Evolutionary conservation across 1,139 yeast genomes (phyloP).

Genomic region (Magnusiomyces paraingens): DNA sequence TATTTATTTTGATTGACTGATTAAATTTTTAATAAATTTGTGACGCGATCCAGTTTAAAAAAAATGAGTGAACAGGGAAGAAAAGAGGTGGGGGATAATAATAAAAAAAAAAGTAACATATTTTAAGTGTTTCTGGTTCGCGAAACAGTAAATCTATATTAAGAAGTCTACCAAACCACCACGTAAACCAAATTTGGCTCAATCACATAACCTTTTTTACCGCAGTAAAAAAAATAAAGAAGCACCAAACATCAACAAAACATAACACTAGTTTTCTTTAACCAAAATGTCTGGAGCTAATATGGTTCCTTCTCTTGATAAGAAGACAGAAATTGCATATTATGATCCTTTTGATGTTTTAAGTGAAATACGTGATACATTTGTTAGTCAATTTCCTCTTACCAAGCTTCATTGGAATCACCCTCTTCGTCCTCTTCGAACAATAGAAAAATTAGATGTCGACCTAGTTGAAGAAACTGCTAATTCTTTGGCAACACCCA

Average conservation of each 20-base stretch:
- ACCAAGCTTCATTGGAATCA: conserved; percentile 77
- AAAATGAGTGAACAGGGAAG: too few species aligned
- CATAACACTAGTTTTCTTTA: conserved; percentile 27
- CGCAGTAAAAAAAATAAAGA: too few species aligned
- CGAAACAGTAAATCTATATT: neutral
- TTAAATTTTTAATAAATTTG: too few species aligned
- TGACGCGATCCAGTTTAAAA: too few species aligned
- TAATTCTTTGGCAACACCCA: conserved; percentile 29
- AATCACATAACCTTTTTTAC: neutral
- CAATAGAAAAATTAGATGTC: conserved; percentile 60
- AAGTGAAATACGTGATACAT: conserved; percentile 45
- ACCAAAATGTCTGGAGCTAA: conserved; percentile 12
- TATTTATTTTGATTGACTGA: too few species aligned
- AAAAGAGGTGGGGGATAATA: too few species aligned
- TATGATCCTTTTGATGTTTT: conserved; percentile 81
- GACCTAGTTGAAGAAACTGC: conserved; percentile 58
- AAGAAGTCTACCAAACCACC: conserved; percentile 7
- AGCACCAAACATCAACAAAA: neutral
- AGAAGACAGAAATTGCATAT: conserved; percentile 49
- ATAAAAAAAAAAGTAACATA: too few species aligned
- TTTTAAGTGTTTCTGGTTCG: neutral
- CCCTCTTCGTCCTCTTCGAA: conserved; percentile 50
- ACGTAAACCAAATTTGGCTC: conserved; percentile 10
- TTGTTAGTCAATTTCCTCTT: conserved; percentile 53
- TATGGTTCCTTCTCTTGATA: conserved; percentile 7